Base-by-base conservation (phyloP, 2,329 filamentous ascomycete genomes). In the Dactylellina drechsleri region DNA sequence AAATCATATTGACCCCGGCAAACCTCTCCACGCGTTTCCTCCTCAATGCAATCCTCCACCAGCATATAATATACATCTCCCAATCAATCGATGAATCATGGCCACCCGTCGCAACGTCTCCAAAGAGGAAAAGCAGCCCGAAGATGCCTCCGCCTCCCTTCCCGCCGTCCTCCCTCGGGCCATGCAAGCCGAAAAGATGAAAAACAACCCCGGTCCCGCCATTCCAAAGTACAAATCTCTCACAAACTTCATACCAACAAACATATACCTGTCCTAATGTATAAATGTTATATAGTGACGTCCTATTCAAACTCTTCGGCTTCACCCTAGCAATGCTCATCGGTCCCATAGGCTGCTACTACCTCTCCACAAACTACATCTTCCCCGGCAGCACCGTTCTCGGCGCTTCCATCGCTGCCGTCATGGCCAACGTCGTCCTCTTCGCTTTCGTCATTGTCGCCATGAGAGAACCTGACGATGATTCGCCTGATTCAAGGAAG, bases 281-380 rank as follows among this genome's bases (percentile, higher is more conserved):
- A 28, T 45, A 28, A 16, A 28, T 49, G 1, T 18, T 45, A 10
- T 16, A 23, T 66, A 92, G 92, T 68, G 86, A 91, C 80, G 93
- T 98, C 78, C 95, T 99, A 77, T 84, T 90, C 80, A 99, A 98
- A 84, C 88, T 99, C 18, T 86, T 98, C 15, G 89, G 87, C 77
- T 98, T 97, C 83, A 96, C 93, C 0, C 84, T 93, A 45, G 93
- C 93, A 81, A 98, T 99, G 94, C 87, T 97, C 74, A 87, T 91
- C 15, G 83, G 91, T 18, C 95, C 95, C 13, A 92, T 99, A 78
- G 90, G 92, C 47, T 92, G 91, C 49, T 99, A 97, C 83, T 99
- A 96, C 82, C 80, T 91, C 53, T 91, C 91, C 0, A 86, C 96
- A 28, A 87, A 93, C 80, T 86, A 85, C 0, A 79, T 97, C 28